Base-by-base conservation (phyloP, 345 rosid species). In the Carallia pectinifolia region DNA sequence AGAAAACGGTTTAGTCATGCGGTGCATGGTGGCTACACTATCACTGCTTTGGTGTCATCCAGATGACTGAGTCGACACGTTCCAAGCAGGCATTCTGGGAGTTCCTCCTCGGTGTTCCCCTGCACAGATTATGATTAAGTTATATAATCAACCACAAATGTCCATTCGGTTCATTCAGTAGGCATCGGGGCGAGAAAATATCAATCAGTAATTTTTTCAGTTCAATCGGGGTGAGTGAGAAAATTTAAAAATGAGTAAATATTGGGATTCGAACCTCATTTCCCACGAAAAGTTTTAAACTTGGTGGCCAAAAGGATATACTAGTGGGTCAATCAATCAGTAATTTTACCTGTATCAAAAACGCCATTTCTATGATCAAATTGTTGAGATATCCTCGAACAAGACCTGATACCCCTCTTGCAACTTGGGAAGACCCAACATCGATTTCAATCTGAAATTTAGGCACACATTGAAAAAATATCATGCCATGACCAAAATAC, bases 341-440 rank as follows among this genome's bases (percentile, higher is more conserved):
- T 31, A 67, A 5, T 7, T 19, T 19, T 79, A 89, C 97, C 92
- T 96, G 93, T 74, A 96, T 79, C 79, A 96, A 40, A 83, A 92
- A 96, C 61, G 99, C 98, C 96, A 92, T 80, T 86, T 92, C 99
- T 18, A 90, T 69, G 61, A 92, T 93, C 85, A 92, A 62, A 71
- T 87, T 90, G 88, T 73, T 92, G 18, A 96, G 80, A 67, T 96
- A 90, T 18, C 99, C 96, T 13, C 88, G 88, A 69, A 89, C 93
- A 59, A 96, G 91, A 76, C 81, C 92, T 50, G 82, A 79, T 36
- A 90, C 91, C 2, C 99, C 94, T 66, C 96, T 86, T 58, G 98
- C 97, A 75, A 92, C 88, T 6, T 96, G 87, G 23, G 98, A 96
- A 66, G 99, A 96, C 13, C 97, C 96, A 55, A 90, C 91, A 73